phyloP scores from a whole-genome alignment of 805 yeast genomes.

The Geotrichum ghanense region DNA sequence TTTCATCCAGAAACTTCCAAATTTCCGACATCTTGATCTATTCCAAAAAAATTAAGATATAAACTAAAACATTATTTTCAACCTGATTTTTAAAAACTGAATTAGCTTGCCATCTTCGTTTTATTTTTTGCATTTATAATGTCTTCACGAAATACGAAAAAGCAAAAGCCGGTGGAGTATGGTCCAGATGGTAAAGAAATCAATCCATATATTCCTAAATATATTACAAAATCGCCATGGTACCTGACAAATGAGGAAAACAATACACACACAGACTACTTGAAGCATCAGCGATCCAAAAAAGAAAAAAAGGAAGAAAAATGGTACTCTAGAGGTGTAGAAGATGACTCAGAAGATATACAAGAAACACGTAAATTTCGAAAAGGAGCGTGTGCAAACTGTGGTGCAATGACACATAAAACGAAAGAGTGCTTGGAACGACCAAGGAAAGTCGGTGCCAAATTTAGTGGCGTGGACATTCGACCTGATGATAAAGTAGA shows the following conservation, averaged over 20 bases:
- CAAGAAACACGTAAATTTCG: slow-evolving; percentile 22
- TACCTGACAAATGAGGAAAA: slow-evolving; percentile 17
- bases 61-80: too few species aligned
- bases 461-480: slow-evolving; percentile 23
- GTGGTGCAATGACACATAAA: slow-evolving; percentile 43
- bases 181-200: slow-evolving; percentile 28
- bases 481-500: slow-evolving; percentile 20
- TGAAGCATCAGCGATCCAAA: slow-evolving; percentile 20
- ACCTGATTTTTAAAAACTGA: too few species aligned
- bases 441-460: slow-evolving; percentile 34
- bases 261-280: slow-evolving; percentile 10
- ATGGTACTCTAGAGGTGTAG: slow-evolving; percentile 25
- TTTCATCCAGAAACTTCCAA: too few species aligned
- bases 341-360: slow-evolving; percentile 6
- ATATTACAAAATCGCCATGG: slow-evolving; percentile 26
- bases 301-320: slow-evolving; percentile 13
- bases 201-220: slow-evolving; percentile 26
- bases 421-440: slow-evolving; percentile 47
- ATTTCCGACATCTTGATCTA: too few species aligned
- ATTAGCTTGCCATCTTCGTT: too few species aligned
- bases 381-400: slow-evolving; percentile 41
- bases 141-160: slow-evolving; percentile 1
- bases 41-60: too few species aligned
- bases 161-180: slow-evolving; percentile 12
- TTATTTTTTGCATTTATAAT: too few species aligned